Percentiles rank a stretch among this genome's conserved stretches.
Evolutionary conservation across 192 early-diverging fungal species (phyloP).

Genomic region (Tieghemiomyces parasiticus): DNA sequence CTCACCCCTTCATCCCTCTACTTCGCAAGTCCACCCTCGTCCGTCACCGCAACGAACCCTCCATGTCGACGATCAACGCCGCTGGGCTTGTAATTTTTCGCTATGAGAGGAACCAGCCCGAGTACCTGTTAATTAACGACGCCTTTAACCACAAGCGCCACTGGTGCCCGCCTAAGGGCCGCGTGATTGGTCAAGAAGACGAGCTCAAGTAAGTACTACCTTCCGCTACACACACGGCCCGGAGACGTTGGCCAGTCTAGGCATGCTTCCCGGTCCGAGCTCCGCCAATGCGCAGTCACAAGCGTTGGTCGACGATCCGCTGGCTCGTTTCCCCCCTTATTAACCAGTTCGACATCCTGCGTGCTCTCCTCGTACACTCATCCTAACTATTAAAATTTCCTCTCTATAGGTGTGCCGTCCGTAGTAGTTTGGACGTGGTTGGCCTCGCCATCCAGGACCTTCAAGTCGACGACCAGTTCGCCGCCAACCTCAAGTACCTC

Average conservation of each 20-base stretch:
- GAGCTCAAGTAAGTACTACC: constrained; percentile 53
- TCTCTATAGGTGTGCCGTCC: constrained; percentile 64
- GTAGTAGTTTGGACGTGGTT: constrained; percentile 57
- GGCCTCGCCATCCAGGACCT: constrained; percentile 55
- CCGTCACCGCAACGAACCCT: too few species aligned
- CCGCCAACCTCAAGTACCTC: constrained; percentile 65
- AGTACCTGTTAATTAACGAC: constrained; percentile 76
- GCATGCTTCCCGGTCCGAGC: neutral
- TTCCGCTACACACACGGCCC: neutral
- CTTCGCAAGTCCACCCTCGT: too few species aligned
- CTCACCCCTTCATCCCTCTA: too few species aligned
- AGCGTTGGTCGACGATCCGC: neutral
- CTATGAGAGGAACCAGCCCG: constrained; percentile 40
- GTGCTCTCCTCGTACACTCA: too few species aligned
- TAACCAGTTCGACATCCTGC: neutral
- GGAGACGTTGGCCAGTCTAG: neutral
- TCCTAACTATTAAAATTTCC: too few species aligned
- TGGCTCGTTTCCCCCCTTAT: neutral
- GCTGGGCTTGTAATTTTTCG: constrained; percentile 62
- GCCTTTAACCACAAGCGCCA: constrained; percentile 62
- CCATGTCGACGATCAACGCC: constrained; percentile 15
- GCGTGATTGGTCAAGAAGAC: constrained; percentile 61
- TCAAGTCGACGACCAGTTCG: constrained; percentile 53
- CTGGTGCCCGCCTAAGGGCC: constrained; percentile 74
- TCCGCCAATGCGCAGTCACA: neutral